These are phyloP conservation scores for Fomes fomentarius DNA, from an alignment of 1,284 basidiomycete genomes.

Conservation along the genomic window DNA sequence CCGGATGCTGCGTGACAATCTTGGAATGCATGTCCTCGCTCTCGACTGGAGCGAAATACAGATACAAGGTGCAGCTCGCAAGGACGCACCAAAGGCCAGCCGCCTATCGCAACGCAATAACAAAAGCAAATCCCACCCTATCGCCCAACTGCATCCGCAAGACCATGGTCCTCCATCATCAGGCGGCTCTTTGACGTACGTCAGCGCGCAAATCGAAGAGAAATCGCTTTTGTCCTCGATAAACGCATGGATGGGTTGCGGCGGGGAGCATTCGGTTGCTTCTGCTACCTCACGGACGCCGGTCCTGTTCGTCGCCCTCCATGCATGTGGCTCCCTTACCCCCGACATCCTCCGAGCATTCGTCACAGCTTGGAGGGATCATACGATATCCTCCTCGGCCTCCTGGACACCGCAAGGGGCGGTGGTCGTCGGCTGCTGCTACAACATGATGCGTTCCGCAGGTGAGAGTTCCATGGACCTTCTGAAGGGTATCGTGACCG, in stretches of 20 bases:
- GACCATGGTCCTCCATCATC: background rate
- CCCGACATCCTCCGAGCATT: slow-evolving; percentile 47
- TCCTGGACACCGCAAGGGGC: slow-evolving; percentile 44
- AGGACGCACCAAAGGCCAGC: slow-evolving; percentile 24
- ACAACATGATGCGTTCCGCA: slow-evolving; percentile 48
- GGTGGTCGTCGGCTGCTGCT: slow-evolving; percentile 54
- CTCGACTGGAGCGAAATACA: slow-evolving; percentile 52
- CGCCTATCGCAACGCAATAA: background rate
- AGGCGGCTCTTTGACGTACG: slow-evolving; percentile 19
- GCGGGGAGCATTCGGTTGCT: background rate
- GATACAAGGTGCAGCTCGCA: slow-evolving; percentile 44
- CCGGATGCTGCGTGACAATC: slow-evolving; percentile 39
- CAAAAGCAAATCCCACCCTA: too few relatives aligned
- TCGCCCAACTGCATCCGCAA: background rate
- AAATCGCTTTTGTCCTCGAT: slow-evolving; percentile 9
- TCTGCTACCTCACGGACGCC: slow-evolving; percentile 36
- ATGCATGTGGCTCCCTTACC: slow-evolving; percentile 57
- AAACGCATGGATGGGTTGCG: background rate
- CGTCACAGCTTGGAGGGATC: slow-evolving; percentile 26
- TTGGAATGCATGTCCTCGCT: slow-evolving; percentile 48
- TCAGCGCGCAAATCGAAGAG: slow-evolving; percentile 23
- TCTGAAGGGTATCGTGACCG: background rate
- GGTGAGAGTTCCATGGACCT: slow-evolving; percentile 38
- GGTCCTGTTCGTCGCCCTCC: slow-evolving; percentile 65
- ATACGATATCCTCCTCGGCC: too few relatives aligned